Evolutionary conservation across 75 land plant genomes (phyloP).

Genomic region (Sequoia sempervirens): DNA sequence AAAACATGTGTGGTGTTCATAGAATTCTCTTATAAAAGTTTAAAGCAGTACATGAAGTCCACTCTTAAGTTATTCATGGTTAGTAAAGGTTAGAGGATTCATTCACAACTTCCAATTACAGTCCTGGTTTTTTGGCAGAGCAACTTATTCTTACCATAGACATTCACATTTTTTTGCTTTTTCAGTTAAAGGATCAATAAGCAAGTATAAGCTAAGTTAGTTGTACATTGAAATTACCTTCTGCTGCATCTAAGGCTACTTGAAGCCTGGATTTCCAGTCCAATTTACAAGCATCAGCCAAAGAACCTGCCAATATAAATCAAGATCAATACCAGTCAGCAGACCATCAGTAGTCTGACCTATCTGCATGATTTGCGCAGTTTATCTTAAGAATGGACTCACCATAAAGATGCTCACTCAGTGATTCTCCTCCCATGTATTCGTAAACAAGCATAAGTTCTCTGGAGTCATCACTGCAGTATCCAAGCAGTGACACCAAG

Average conservation of each 20-base stretch:
- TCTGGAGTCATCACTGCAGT: not conserved
- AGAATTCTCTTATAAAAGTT: too few species aligned
- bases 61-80: too few species aligned
- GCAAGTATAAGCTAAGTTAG: not conserved
- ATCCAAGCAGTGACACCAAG: constrained; percentile 11
- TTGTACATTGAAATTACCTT: constrained; percentile 12
- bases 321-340: not conserved
- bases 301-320: not conserved
- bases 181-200: not conserved
- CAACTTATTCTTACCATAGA: not conserved
- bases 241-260: constrained; percentile 22
- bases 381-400: not conserved
- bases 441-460: constrained; percentile 25
- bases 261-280: constrained; percentile 23
- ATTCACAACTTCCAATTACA: too few species aligned
- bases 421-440: constrained; percentile 25
- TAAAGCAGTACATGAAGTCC: too few species aligned
- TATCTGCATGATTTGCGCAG: not conserved
- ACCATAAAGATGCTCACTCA: constrained; percentile 32
- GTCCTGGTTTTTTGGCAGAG: too few species aligned
- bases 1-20: too few species aligned
- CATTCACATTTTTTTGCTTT: too few species aligned
- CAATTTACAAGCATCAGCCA: not conserved
- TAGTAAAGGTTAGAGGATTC: too few species aligned
- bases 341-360: not conserved